Base-by-base conservation (phyloP, 1,284 basidiomycete species). In the Heterobasidion occidentale region DNA sequence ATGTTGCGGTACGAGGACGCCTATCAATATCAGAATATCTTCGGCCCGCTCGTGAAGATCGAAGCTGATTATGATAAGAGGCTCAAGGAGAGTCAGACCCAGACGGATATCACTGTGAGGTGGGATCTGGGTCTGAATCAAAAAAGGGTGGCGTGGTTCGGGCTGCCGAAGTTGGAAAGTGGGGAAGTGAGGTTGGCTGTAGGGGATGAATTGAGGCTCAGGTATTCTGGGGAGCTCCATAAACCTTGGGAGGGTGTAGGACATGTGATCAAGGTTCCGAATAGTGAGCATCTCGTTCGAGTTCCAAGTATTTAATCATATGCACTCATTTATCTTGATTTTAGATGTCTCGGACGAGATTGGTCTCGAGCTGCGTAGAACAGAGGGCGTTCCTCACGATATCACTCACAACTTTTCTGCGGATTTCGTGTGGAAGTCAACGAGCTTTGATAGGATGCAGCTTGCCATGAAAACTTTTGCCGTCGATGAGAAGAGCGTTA, bases 391-490 rank as follows among this genome's bases (percentile, higher is more conserved):
- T 7, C 97, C 97, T 2, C 84, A 88, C 19, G 94, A 99, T 52
- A 86, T 94, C 74, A 96, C 92, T 0, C 92, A 96, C 67, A 92
- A 94, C 64, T 99, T 97, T 67, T 88, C 91, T 0, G 95, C 89
- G 46, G 97, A 99, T 70, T 99, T 99, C 67, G 94, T 99, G 14
- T 99, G 97, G 97, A 99, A 99, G 72, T 94, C 94, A 7, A 99
- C 97, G 1, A 97, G 94, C 68, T 99, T 99, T 65, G 96, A 98
- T 70, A 84, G 97, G 55, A 99, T 99, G 97, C 97, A 99, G 70
- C 79, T 92, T 52, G 97, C 97, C 1, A 98, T 99, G 94, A 98
- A 97, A 79, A 98, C 94, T 1, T 99, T 99, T 70, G 96, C 97
- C 9, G 90, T 98, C 27, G 96, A 99, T 65, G 96, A 99, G 73